A percentile compares a stretch with the other conserved stretches of the same genome.
Conservation (phyloP, 1,139 yeast genomes). For the Petasospora rhodanensis region DNA sequence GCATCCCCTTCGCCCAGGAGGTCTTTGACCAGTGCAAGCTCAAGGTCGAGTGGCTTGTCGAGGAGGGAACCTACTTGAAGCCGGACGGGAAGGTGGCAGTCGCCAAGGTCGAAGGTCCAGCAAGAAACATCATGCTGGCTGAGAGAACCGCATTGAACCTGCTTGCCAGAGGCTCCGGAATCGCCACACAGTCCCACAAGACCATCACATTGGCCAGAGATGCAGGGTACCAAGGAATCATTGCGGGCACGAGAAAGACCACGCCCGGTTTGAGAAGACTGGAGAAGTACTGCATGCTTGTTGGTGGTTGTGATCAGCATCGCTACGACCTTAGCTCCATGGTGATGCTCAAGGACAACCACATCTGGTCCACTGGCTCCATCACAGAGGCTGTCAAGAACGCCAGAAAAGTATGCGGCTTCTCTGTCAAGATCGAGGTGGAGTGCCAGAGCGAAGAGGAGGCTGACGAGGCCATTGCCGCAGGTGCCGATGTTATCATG, state of each 20-base stretch:
- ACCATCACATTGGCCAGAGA: conserved; percentile 60
- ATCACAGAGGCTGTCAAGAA: conserved; percentile 75
- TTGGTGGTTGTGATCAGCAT: conserved; percentile 93
- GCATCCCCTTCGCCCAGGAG: conserved; percentile 86
- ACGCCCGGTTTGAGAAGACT: conserved; percentile 88
- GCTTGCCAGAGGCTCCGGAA: conserved; percentile 79
- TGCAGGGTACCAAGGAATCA: conserved; percentile 74
- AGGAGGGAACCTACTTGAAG: conserved; percentile 63
- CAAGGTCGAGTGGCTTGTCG: conserved; percentile 62
- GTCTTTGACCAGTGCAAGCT: conserved; percentile 75
- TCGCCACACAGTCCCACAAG: conserved; percentile 72
- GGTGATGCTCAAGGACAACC: conserved; percentile 97
- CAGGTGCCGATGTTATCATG: conserved; percentile 97
- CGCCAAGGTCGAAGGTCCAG: conserved; percentile 78
- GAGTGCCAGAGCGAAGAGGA: conserved; percentile 82
- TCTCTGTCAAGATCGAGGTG: conserved; percentile 86
- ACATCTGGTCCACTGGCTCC: conserved; percentile 87
- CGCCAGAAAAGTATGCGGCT: conserved; percentile 83
- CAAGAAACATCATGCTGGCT: conserved; percentile 69
- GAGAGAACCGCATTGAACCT: conserved; percentile 86
- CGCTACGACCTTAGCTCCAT: conserved; percentile 86
- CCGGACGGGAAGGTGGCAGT: conserved; percentile 67
- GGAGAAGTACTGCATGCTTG: conserved; percentile 92
- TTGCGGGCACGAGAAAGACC: conserved; percentile 98
- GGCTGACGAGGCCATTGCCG: conserved; percentile 86